A percentile compares a stretch with the other conserved stretches of the same genome.
These are phyloP conservation scores for Ophiostoma piceae DNA, from an alignment of 2,329 filamentous ascomycete genomes.

Conservation along the genomic window DNA sequence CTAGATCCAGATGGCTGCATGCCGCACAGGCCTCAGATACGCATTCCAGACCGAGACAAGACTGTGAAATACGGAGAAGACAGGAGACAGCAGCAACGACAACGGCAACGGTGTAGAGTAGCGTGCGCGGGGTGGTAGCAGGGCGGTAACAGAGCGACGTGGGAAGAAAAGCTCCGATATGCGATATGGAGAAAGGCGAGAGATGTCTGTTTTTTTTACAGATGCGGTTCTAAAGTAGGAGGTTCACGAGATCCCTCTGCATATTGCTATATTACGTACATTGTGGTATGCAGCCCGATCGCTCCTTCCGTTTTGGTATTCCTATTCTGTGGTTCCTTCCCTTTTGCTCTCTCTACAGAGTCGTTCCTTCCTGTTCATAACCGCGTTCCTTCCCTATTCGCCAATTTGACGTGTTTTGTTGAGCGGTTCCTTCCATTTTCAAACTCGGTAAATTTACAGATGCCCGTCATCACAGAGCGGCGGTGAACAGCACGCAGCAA, in stretches of 20 bases:
- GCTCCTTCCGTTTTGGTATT: constrained; percentile 4
- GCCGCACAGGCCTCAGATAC: constrained; percentile 2
- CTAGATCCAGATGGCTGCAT: constrained; percentile 1
- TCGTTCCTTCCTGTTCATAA: background rate
- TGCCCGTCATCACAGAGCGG: background rate
- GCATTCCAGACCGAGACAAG: background rate
- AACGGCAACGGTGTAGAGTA: background rate
- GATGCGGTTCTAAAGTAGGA: background rate
- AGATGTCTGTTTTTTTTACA: constrained; percentile 4
- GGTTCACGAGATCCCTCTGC: constrained; percentile 3
- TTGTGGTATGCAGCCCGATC: constrained; percentile 10
- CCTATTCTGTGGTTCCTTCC: background rate
- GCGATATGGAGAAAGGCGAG: background rate
- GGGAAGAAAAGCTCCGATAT: constrained; percentile 10
- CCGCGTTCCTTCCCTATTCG: background rate
- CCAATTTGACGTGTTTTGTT: background rate
- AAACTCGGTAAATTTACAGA: background rate
- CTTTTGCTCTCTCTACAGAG: background rate
- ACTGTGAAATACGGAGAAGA: background rate
- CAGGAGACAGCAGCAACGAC: background rate
- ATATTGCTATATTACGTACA: constrained; percentile 11
- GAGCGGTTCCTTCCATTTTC: background rate
- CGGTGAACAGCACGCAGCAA: background rate
- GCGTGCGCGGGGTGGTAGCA: constrained; percentile 12
- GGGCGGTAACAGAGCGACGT: background rate